These are phyloP conservation scores for Umbelopsis sp. DNA, from an alignment of 371 early-diverging fungal genomes.

Conservation along the genomic window DNA sequence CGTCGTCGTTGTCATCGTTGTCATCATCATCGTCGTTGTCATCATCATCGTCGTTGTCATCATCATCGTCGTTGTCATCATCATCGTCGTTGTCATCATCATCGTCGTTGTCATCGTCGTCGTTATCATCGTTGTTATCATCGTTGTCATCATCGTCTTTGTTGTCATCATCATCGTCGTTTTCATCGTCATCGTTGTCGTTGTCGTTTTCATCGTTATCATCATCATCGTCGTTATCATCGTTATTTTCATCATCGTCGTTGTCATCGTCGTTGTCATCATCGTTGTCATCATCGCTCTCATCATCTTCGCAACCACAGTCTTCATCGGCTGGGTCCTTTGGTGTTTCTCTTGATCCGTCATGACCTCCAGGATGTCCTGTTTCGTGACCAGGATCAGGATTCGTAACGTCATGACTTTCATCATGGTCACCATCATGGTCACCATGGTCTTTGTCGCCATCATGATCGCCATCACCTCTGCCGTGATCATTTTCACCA, in stretches of 20 bases:
- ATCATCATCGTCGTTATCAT: no score
- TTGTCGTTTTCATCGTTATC: no score
- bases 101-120: conserved; percentile 12
- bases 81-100: conserved; percentile 34
- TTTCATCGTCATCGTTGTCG: no score
- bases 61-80: conserved; percentile 21
- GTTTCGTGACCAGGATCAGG: conserved; percentile 5
- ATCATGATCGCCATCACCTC: conserved; percentile 30
- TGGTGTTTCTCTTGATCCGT: no score
- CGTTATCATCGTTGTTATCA: no score
- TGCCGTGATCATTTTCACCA: conserved; percentile 33
- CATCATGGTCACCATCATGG: background rate
- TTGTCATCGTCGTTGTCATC: conserved; percentile 18
- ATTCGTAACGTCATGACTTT: background rate
- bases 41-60: background rate
- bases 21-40: background rate
- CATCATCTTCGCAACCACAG: no score
- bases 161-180: no score
- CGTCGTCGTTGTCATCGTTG: background rate
- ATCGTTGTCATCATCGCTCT: conserved; percentile 32
- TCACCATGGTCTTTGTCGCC: background rate
- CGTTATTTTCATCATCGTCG: no score
- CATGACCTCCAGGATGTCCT: no score
- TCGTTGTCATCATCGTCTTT: no score
- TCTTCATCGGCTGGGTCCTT: no score